Base-by-base conservation (phyloP, 768 basidiomycete species). In the Pleurotus salmoneostramineus region DNA sequence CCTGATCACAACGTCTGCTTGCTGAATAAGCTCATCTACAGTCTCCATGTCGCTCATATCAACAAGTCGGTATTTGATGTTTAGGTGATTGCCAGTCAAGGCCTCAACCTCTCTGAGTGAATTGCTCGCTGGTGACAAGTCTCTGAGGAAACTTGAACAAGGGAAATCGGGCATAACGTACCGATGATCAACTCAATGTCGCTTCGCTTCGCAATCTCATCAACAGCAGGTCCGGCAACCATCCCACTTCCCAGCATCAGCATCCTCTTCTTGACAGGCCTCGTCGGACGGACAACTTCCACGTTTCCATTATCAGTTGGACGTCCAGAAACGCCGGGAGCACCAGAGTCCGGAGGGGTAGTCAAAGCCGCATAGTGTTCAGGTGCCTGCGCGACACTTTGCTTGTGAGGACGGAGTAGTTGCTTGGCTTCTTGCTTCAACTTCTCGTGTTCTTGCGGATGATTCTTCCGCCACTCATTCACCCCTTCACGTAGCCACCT, bases 211-310 rank as follows among this genome's bases (percentile, higher is more conserved):
- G 83, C 81, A 50, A 97, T 78, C 65, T 89, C 82, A 52, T 89
- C 83, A 3, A 93, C 86, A 0, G 91, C 91, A 12, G 95, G 95
- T 2, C 88, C 89, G 4, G 94, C 93, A 15, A 98, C 95, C 86
- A 97, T 93, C n/a, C 95, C 95, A 56, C 91, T 93, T 6, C 95
- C 95, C 2, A 98, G 79, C 65, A 97, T 75, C 35, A 98, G 69
- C 0, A 95, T 80, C 64, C 79, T 83, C 74, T 87, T 88, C 71
- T 82, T 85, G 63, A 58, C 72, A n/a, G n/a, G 7, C 33, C 8
- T 21, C 17, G 40, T 21, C 48, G 32, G 15, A 17, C 40, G 40
- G 31, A 8, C 40, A 49, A 17, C 51, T 17, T 7, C 21, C 27
- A n/a, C 49, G 17, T 36, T 56, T 12, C 5, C n/a, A 32, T 27